Percentiles rank a stretch among this genome's conserved stretches.
phyloP scores from a whole-genome alignment of 495 filamentous ascomycete genomes.

The Xylaria longipes region DNA sequence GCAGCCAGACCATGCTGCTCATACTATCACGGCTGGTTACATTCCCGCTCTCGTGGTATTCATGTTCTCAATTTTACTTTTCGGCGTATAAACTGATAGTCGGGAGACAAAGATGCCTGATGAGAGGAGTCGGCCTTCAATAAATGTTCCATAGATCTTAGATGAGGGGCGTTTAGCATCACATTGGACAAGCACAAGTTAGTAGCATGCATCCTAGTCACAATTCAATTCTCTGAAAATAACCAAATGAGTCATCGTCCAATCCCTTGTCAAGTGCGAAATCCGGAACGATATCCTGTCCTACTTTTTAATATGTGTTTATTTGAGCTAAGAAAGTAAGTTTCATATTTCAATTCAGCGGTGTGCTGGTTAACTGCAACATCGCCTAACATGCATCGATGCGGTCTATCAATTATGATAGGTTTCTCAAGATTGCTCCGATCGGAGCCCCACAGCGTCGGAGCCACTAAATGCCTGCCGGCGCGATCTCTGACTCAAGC shows the following conservation, averaged over 20 bases:
- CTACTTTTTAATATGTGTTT: not conserved
- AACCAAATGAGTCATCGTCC: too few species aligned
- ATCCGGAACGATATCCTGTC: not conserved
- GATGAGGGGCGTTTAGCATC: not conserved
- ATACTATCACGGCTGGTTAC: not conserved
- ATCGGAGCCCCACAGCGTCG: conserved; percentile 34
- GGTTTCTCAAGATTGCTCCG: conserved; percentile 35
- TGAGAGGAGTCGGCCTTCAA: not conserved
- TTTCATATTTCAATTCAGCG: conserved; percentile 1
- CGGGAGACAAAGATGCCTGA: not conserved
- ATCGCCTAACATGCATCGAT: not conserved
- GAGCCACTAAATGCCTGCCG: not conserved
- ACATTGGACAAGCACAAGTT: not conserved
- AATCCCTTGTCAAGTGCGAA: not conserved
- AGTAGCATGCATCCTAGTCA: not conserved
- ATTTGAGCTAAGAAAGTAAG: too few species aligned
- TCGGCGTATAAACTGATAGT: not conserved
- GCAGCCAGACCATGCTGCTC: not conserved
- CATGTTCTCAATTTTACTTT: not conserved
- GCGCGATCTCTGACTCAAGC: conserved; percentile 16
- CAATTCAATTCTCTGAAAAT: not conserved
- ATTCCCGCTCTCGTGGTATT: not conserved
- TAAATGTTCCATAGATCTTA: not conserved
- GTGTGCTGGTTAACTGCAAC: conserved; percentile 6
- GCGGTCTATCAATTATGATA: conserved; percentile 11